A percentile compares a stretch with the other conserved stretches of the same genome.
Conservation (phyloP, 192 early-diverging fungal species). For the Backusella mclennaniae region DNA sequence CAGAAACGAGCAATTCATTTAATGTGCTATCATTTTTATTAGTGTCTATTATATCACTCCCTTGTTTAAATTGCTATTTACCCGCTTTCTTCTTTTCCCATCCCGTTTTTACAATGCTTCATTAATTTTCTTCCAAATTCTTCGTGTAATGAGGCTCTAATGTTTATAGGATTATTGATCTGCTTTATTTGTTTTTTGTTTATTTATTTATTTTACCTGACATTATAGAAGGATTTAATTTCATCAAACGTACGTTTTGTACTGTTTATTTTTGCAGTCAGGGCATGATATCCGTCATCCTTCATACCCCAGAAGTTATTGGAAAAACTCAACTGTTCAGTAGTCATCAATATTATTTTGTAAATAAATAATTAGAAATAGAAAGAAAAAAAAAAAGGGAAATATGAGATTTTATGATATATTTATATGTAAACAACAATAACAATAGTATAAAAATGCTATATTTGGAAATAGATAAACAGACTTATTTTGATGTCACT, state of each 20-base stretch:
- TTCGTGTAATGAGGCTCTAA: conserved; percentile 64
- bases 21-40: conserved; percentile 42
- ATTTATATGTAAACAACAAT: conserved; percentile 9
- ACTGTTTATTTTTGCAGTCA: conserved; percentile 65
- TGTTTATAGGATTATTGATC: neutral
- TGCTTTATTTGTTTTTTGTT: neutral
- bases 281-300: conserved; percentile 65
- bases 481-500: neutral
- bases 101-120: conserved; percentile 55
- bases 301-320: conserved; percentile 53
- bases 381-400: neutral
- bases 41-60: neutral
- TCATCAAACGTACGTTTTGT: conserved; percentile 71
- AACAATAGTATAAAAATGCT: conserved; percentile 1
- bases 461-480: conserved; percentile 8
- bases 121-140: conserved; percentile 66
- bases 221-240: conserved; percentile 57
- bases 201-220: conserved; percentile 36
- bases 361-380: neutral
- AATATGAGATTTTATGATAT: neutral
- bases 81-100: conserved; percentile 74
- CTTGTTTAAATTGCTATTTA: conserved; percentile 17
- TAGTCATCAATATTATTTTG: neutral
- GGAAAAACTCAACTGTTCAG: conserved; percentile 16
- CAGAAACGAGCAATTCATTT: conserved; percentile 53